Evolutionary conservation across 805 yeast species (phyloP).

Genomic region (Saccharomycopsis fibuligera): DNA sequence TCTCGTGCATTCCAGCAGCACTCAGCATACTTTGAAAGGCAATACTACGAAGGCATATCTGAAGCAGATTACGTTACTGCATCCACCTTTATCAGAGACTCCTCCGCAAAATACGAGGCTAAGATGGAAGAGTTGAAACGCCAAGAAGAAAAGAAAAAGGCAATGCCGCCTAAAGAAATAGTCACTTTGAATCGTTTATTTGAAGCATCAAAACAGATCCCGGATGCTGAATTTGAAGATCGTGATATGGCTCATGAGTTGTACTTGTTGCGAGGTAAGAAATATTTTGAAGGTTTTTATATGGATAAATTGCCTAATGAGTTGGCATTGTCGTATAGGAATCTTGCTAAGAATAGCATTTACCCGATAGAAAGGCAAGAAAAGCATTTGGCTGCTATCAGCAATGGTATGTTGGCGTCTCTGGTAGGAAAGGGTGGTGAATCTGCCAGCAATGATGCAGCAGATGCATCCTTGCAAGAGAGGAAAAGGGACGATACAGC

Average conservation of each 20-base stretch:
- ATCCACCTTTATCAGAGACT: not conserved
- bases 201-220: not conserved
- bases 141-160: not conserved
- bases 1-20: too few relatives aligned
- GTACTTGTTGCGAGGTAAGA: slow-evolving; percentile 3
- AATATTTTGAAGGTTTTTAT: not conserved
- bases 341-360: not conserved
- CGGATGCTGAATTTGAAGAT: not conserved
- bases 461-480: too few relatives aligned
- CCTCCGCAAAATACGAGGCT: not conserved
- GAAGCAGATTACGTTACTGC: too few relatives aligned
- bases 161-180: not conserved
- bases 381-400: not conserved
- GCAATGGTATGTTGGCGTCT: too few relatives aligned
- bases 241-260: slow-evolving; percentile 6
- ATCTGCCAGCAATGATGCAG: too few relatives aligned
- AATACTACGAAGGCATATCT: too few relatives aligned
- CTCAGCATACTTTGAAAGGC: too few relatives aligned
- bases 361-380: not conserved
- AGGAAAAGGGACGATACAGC: too few relatives aligned
- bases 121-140: not conserved
- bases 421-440: too few relatives aligned
- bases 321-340: not conserved
- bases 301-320: not conserved
- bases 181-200: not conserved